Conservation (phyloP, 129 eudicot species). For the Flaveria robusta region DNA sequence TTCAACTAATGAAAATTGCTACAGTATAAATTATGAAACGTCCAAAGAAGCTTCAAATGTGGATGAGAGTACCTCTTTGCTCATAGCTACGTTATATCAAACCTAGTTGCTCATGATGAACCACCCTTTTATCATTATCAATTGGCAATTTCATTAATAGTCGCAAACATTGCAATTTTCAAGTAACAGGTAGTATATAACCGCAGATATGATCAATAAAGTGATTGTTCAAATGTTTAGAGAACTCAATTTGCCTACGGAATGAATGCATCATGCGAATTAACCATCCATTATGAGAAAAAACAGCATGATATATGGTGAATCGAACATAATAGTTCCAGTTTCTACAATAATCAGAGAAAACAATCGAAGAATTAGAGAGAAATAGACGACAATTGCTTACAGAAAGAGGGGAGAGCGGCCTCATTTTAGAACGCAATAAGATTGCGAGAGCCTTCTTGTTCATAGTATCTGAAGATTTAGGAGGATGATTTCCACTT, state of each 20-base stretch:
- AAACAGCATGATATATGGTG: background rate
- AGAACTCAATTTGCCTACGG: slow-evolving; percentile 4
- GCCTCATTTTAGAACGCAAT: slow-evolving; percentile 88
- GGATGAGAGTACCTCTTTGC: background rate
- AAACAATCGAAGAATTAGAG: slow-evolving; percentile 10
- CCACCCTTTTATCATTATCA: background rate
- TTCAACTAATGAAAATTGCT: background rate
- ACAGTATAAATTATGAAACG: background rate
- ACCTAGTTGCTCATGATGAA: slow-evolving; percentile 4
- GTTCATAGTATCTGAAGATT: slow-evolving; percentile 51
- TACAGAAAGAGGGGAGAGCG: slow-evolving; percentile 62
- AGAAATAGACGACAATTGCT: slow-evolving; percentile 21
- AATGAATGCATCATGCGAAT: background rate
- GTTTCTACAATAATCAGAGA: background rate
- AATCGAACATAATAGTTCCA: background rate
- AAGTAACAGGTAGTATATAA: slow-evolving; percentile 5
- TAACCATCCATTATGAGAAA: background rate
- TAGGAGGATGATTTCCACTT: background rate
- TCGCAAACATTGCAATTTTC: slow-evolving; percentile 6
- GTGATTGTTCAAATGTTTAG: background rate
- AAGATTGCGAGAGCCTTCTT: slow-evolving; percentile 77
- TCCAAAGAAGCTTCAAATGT: background rate
- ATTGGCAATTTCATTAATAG: background rate
- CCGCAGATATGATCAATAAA: background rate
- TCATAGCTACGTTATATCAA: background rate